phyloP scores from a whole-genome alignment of 208 protist species.

The Endotrypanum monterogeii region DNA sequence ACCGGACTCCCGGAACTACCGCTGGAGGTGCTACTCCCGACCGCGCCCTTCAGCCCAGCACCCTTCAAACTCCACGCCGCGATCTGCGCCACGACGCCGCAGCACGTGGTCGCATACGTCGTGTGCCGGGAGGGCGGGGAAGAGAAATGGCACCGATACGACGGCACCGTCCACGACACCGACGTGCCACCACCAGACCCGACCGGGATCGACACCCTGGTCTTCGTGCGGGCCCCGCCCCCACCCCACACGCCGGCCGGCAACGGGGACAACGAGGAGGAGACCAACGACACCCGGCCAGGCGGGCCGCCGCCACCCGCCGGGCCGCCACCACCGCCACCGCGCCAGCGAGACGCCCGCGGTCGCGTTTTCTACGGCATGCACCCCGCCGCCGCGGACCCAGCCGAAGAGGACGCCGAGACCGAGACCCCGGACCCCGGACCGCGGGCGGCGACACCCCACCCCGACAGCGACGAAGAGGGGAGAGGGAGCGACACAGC shows the following conservation, averaged over 20 bases:
- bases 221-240: neutral
- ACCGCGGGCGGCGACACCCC: too few species aligned
- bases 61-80: neutral
- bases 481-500: too few species aligned
- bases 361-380: neutral
- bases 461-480: too few species aligned
- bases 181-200: neutral
- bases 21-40: neutral
- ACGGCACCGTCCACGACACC: neutral
- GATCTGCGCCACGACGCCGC: neutral
- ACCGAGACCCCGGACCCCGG: too few species aligned
- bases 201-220: neutral
- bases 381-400: too few species aligned
- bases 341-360: neutral
- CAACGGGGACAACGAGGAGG: neutral
- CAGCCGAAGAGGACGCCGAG: too few species aligned
- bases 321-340: neutral
- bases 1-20: neutral
- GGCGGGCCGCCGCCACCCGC: too few species aligned
- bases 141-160: neutral
- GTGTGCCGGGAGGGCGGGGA: neutral
- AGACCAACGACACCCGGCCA: neutral
- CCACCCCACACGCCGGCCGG: neutral
- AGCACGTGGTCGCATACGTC: neutral
- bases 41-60: neutral